Evolutionary conservation across 148 eudicot species (phyloP).

Genomic region (Camellia lanceoleosa): DNA sequence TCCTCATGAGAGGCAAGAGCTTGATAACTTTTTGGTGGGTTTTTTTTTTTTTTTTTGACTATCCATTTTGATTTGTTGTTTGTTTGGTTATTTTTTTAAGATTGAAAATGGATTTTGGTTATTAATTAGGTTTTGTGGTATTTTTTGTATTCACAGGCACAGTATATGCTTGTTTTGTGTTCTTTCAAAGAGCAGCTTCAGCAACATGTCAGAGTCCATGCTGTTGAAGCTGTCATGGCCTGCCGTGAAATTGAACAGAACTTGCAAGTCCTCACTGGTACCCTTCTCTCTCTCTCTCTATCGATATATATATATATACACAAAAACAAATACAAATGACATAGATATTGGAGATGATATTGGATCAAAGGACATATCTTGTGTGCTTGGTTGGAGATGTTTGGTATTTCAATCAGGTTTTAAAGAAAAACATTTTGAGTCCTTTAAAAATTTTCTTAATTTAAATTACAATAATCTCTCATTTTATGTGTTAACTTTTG

Average conservation of each 20-base stretch:
- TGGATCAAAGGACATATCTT: no score
- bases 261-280: conserved; percentile 83
- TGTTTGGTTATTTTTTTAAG: background rate
- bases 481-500: no score
- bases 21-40: conserved; percentile 78
- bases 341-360: no score
- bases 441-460: no score
- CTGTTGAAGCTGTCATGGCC: conserved; percentile 97
- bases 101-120: background rate
- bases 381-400: background rate
- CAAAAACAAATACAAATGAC: no score
- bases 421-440: no score
- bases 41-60: background rate
- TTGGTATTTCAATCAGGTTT: background rate
- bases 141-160: conserved; percentile 41
- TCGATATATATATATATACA: no score
- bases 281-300: background rate
- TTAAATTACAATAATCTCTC: no score
- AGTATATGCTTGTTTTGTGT: conserved; percentile 74
- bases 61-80: background rate
- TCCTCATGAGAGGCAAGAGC: conserved; percentile 81
- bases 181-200: conserved; percentile 92
- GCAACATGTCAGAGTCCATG: conserved; percentile 96
- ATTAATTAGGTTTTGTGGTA: background rate
- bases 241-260: conserved; percentile 91